Conservation (phyloP, 345 rosid genomes). For the Salix purpurea region DNA sequence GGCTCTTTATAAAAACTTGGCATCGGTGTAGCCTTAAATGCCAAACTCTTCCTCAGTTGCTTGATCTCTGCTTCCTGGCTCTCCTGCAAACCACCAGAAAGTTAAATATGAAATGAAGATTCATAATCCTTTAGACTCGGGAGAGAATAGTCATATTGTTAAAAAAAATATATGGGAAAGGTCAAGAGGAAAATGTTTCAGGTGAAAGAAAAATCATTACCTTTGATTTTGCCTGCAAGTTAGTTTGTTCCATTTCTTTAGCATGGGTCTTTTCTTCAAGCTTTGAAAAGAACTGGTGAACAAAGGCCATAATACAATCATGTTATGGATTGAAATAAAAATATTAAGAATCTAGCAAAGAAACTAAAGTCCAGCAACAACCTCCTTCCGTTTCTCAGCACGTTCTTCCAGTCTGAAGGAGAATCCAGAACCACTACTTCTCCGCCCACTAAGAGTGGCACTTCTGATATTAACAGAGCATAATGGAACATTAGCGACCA, state of each 20-base stretch:
- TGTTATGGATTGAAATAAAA: background rate
- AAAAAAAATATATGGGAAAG: slow-evolving; percentile 2
- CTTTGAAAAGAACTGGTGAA: slow-evolving; percentile 27
- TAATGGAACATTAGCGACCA: background rate
- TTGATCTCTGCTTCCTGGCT: slow-evolving; percentile 34
- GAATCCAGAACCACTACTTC: slow-evolving; percentile 41
- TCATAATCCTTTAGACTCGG: background rate
- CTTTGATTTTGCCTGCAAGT: slow-evolving; percentile 30
- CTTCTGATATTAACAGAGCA: slow-evolving; percentile 36
- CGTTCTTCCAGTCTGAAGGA: slow-evolving; percentile 35
- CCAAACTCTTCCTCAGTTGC: slow-evolving; percentile 27
- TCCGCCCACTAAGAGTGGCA: slow-evolving; percentile 49
- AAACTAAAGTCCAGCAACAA: slow-evolving; percentile 8
- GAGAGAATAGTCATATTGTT: background rate
- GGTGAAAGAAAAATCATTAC: slow-evolving; percentile 3
- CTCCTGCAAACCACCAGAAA: slow-evolving; percentile 18
- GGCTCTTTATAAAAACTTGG: slow-evolving; percentile 33
- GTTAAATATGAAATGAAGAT: background rate
- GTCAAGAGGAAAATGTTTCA: slow-evolving; percentile 1
- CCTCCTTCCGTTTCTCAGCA: slow-evolving; percentile 35
- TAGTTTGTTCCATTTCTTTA: slow-evolving; percentile 26
- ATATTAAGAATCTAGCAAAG: background rate
- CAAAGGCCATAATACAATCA: background rate
- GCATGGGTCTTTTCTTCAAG: slow-evolving; percentile 34
- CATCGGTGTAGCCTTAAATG: slow-evolving; percentile 34